phyloP scores from a whole-genome alignment of 257 asterid genomes.

The Catharanthus roseus region DNA sequence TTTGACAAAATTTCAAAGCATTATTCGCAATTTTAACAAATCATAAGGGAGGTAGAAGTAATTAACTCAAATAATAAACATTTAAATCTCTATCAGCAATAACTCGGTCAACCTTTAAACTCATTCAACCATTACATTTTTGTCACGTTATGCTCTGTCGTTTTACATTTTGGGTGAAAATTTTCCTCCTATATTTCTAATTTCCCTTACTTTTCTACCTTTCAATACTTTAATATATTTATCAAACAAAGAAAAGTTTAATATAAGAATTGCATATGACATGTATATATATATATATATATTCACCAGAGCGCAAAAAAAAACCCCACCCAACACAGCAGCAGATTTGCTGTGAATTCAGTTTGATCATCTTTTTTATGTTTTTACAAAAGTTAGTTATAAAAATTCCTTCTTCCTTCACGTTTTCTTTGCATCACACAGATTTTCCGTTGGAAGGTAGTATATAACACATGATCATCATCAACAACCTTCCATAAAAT shows the following conservation, averaged over 20 bases:
- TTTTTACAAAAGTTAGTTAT: neutral
- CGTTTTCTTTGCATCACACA: conserved; percentile 44
- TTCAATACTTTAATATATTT: too few species aligned
- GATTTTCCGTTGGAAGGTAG: conserved; percentile 41
- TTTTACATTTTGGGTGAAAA: too few species aligned
- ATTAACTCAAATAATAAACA: too few species aligned
- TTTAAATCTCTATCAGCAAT: conserved; percentile 12
- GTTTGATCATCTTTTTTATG: too few species aligned
- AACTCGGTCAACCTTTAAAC: conserved; percentile 42
- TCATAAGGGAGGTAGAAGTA: too few species aligned
- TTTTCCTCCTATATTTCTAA: too few species aligned
- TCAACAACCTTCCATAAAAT: conserved; percentile 10
- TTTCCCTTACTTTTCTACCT: conserved; percentile 23
- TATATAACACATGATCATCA: conserved; percentile 21
- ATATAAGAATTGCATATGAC: neutral
- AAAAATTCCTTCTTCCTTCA: conserved; percentile 30
- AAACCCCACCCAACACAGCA: too few species aligned
- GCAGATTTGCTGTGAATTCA: too few species aligned
- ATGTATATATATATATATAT: neutral
- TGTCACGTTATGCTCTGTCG: conserved; percentile 34
- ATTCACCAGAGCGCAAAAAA: neutral
- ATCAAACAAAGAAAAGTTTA: too few species aligned
- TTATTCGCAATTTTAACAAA: too few species aligned
- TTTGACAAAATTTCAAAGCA: too few species aligned
- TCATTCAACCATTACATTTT: conserved; percentile 29